Conservation (phyloP, 371 early-diverging fungal genomes). For the Umbelopsis sp. region DNA sequence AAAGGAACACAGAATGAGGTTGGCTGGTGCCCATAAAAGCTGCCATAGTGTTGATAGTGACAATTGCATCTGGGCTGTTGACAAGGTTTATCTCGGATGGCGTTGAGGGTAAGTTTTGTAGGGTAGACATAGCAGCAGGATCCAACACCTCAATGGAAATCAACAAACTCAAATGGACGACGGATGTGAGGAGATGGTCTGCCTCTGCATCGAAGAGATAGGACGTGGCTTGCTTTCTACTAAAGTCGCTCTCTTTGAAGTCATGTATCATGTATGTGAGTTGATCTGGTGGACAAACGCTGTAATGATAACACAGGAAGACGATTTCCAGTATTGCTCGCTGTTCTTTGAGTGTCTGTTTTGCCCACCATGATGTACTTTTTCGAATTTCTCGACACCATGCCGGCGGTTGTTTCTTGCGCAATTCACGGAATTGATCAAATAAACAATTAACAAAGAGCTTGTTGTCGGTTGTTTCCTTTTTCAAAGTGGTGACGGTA, state of each 20-base stretch:
- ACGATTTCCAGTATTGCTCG: slow-evolving; percentile 43
- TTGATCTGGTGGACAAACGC: slow-evolving; percentile 24
- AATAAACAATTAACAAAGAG: slow-evolving; percentile 35
- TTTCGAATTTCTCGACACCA: slow-evolving; percentile 18
- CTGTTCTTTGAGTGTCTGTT: slow-evolving; percentile 47
- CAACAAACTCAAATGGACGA: slow-evolving; percentile 31
- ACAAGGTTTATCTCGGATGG: slow-evolving; percentile 23
- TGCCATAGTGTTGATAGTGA: slow-evolving; percentile 36
- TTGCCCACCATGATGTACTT: slow-evolving; percentile 35
- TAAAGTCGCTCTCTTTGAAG: slow-evolving; percentile 46
- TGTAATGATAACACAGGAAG: slow-evolving; percentile 29
- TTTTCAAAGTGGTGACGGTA: slow-evolving; percentile 23
- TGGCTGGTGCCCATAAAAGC: slow-evolving; percentile 31
- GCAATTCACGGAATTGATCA: slow-evolving; percentile 31
- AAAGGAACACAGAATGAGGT: slow-evolving; percentile 36
- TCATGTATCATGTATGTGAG: slow-evolving; percentile 37
- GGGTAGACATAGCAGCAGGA: not conserved
- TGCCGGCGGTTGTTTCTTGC: slow-evolving; percentile 29
- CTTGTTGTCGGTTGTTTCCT: slow-evolving; percentile 19
- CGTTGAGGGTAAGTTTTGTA: not conserved
- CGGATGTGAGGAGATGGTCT: slow-evolving; percentile 24
- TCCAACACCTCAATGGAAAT: slow-evolving; percentile 24
- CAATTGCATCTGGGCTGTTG: slow-evolving; percentile 27
- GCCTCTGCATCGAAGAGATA: slow-evolving; percentile 42
- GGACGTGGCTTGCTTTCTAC: slow-evolving; percentile 31